Percentiles rank a stretch among this genome's conserved stretches.
phyloP scores from a whole-genome alignment of 2,329 filamentous ascomycete species.

The Endoconidiophora polonica region DNA sequence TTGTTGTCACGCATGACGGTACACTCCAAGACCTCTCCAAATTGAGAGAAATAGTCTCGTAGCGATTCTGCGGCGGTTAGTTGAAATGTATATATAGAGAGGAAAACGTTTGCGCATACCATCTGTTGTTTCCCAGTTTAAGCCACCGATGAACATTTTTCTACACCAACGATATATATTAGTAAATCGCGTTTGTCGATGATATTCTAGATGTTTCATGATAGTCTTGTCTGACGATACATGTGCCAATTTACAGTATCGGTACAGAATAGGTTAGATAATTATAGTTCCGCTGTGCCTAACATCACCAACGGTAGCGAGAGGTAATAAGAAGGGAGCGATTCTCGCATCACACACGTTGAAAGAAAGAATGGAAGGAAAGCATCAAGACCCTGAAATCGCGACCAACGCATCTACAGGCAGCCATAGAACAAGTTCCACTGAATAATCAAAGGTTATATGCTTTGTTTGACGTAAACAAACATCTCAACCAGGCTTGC shows the following conservation, averaged over 20 bases:
- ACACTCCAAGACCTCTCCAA: constrained; percentile 91
- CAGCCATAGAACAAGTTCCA: background rate
- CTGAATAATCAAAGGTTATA: background rate
- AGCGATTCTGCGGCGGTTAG: constrained; percentile 56
- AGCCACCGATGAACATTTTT: constrained; percentile 98
- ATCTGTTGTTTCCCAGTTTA: constrained; percentile 99
- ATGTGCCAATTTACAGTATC: too few species aligned
- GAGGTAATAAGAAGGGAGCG: too few species aligned
- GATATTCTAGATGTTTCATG: too few species aligned
- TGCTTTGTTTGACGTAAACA: too few species aligned
- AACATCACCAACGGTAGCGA: too few species aligned
- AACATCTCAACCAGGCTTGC: too few species aligned
- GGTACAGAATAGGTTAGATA: too few species aligned
- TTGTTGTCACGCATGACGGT: constrained; percentile 98
- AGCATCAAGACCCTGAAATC: too few species aligned
- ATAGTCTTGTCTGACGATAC: background rate
- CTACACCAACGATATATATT: constrained; percentile 29
- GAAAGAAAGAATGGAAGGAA: background rate
- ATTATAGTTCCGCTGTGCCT: background rate
- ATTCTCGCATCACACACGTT: too few species aligned
- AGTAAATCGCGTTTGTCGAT: too few species aligned
- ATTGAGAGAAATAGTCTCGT: constrained; percentile 93
- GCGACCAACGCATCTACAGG: too few species aligned
- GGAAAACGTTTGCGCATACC: constrained; percentile 41
- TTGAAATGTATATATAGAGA: background rate